Evolutionary conservation across 148 eudicot species (phyloP).

Genomic region (Rhododendron williamsianum): DNA sequence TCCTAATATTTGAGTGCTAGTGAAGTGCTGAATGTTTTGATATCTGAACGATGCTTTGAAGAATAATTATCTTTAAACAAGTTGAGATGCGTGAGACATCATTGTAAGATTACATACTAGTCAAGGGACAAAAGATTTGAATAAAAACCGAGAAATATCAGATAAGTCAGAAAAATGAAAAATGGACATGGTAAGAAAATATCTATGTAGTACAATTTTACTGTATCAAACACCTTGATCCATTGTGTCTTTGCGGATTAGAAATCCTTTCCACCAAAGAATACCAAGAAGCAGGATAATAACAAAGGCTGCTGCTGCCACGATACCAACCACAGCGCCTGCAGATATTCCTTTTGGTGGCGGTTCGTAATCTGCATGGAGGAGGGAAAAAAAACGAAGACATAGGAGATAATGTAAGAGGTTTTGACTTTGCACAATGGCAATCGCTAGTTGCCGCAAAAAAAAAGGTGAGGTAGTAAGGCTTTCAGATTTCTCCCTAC

Average conservation of each 20-base stretch:
- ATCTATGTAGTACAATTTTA: background rate
- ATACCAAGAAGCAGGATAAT: slow-evolving; percentile 21
- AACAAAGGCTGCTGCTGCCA: slow-evolving; percentile 12
- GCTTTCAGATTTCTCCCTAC: background rate
- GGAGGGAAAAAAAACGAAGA: background rate
- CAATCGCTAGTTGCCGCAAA: background rate
- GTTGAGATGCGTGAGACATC: background rate
- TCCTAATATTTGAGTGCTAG: background rate
- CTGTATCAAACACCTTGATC: slow-evolving; percentile 14
- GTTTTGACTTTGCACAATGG: background rate
- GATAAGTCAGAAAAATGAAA: background rate
- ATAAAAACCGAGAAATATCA: background rate
- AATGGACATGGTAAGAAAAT: background rate
- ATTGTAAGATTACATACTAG: background rate
- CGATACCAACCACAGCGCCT: slow-evolving; percentile 25
- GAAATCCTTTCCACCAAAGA: slow-evolving; percentile 28
- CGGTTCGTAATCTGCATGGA: slow-evolving; percentile 16
- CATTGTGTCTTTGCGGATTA: slow-evolving; percentile 6
- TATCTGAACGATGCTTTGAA: background rate
- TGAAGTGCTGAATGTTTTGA: background rate
- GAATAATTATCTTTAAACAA: background rate
- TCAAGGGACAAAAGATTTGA: background rate
- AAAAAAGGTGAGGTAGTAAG: background rate
- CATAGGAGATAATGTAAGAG: background rate
- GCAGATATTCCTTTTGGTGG: slow-evolving; percentile 12